These are phyloP conservation scores for Suhomyces faveliae DNA, from an alignment of 805 yeast species.

Conservation along the genomic window DNA sequence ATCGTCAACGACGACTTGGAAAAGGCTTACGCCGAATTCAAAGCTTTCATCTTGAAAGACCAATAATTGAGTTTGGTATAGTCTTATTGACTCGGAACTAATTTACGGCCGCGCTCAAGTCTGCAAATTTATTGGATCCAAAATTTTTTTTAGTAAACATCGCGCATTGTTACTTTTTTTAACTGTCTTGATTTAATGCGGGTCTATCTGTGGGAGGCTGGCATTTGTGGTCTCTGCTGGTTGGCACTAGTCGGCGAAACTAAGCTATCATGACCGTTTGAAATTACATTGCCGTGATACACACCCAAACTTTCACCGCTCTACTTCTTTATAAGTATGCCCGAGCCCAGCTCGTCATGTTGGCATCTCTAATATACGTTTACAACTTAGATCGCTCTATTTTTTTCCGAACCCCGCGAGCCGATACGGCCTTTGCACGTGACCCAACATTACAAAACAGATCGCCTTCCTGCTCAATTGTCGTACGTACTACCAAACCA, in stretches of 20 bases:
- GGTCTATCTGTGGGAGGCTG: too few relatives aligned
- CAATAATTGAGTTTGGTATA: background rate
- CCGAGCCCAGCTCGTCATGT: background rate
- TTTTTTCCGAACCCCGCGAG: background rate
- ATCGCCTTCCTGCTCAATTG: background rate
- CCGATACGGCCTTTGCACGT: background rate
- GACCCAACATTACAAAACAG: background rate
- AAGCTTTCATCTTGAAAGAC: conserved; percentile 63
- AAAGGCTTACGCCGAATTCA: conserved; percentile 79
- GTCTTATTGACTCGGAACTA: background rate
- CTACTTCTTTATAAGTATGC: background rate
- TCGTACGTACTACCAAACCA: conserved; percentile 1
- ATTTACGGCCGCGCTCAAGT: background rate
- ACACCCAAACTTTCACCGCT: background rate
- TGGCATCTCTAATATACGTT: background rate
- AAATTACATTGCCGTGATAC: background rate
- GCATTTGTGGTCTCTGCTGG: background rate
- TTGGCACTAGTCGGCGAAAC: background rate
- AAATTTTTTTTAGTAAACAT: background rate
- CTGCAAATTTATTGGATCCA: background rate
- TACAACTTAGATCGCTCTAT: background rate
- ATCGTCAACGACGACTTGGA: conserved; percentile 92
- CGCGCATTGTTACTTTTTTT: background rate
- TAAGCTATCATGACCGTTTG: background rate
- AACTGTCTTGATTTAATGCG: background rate